Evolutionary conservation across 2,329 filamentous ascomycete species (phyloP).

Genomic region (Cryphonectria nitschkei): DNA sequence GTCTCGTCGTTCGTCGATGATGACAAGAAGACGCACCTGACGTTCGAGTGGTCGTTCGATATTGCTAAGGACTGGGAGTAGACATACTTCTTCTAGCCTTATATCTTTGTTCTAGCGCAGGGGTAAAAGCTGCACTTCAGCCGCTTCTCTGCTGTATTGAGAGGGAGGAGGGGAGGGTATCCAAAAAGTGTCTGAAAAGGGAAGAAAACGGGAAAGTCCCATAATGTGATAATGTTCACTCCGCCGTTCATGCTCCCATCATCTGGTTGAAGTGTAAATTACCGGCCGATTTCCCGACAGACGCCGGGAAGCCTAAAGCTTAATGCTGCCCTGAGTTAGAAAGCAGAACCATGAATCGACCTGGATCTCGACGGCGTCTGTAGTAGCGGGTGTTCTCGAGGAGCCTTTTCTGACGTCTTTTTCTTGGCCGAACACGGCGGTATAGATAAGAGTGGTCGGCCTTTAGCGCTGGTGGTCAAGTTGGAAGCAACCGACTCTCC

Average conservation of each 20-base stretch:
- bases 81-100: conserved; percentile 17
- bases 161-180: neutral
- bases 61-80: conserved; percentile 93
- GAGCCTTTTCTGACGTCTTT: neutral
- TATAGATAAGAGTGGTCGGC: no score
- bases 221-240: neutral
- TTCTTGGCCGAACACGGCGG: neutral
- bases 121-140: neutral
- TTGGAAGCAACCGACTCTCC: no score
- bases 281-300: neutral
- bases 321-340: neutral
- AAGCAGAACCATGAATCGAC: neutral
- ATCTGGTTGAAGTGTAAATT: neutral
- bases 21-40: conserved; percentile 85
- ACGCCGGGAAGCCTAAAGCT: neutral
- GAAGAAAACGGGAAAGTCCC: neutral
- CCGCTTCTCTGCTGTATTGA: neutral
- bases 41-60: conserved; percentile 96
- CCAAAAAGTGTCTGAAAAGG: neutral
- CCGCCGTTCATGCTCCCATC: neutral
- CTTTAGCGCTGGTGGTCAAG: no score
- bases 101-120: neutral
- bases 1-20: conserved; percentile 92
- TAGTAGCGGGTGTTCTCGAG: neutral
- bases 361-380: neutral